A percentile compares a stretch with the other conserved stretches of the same genome.
Conservation (phyloP, 257 asterid genomes). For the Verbena officinalis region DNA sequence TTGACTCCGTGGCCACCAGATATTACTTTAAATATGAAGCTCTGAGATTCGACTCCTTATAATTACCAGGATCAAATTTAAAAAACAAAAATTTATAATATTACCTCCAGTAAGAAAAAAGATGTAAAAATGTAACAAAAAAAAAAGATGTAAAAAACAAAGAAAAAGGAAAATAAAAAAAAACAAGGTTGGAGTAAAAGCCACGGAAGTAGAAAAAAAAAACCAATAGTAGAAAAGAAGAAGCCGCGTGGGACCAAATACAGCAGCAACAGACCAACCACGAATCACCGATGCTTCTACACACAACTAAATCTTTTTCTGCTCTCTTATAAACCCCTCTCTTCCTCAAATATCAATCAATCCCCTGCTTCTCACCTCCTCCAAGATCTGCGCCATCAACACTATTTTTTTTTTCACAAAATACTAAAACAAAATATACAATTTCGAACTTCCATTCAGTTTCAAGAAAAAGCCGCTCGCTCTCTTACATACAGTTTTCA, state of each 20-base stretch:
- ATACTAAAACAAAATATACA: no score
- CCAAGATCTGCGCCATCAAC: neutral
- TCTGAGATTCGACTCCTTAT: no score
- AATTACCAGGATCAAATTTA: no score
- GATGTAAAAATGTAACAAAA: neutral
- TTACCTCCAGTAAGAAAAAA: no score
- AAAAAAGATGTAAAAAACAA: neutral
- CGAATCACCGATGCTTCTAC: constrained; percentile 18
- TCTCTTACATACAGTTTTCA: constrained; percentile 30
- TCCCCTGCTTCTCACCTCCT: neutral
- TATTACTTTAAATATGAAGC: no score
- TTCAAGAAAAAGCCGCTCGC: constrained; percentile 64
- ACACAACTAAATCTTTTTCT: constrained; percentile 40
- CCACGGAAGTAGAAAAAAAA: constrained; percentile 35
- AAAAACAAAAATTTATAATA: no score
- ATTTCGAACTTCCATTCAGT: constrained; percentile 15
- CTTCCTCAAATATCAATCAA: neutral
- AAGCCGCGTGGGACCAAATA: constrained; percentile 71
- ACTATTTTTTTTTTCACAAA: neutral
- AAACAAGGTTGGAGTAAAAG: constrained; percentile 57
- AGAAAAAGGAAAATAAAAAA: neutral
- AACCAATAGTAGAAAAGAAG: constrained; percentile 4
- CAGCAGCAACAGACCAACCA: constrained; percentile 39
- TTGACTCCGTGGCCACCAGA: no score
- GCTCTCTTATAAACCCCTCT: constrained; percentile 42